These are phyloP conservation scores for Neurospora sp. DNA, from an alignment of 495 filamentous ascomycete genomes.

Conservation along the genomic window DNA sequence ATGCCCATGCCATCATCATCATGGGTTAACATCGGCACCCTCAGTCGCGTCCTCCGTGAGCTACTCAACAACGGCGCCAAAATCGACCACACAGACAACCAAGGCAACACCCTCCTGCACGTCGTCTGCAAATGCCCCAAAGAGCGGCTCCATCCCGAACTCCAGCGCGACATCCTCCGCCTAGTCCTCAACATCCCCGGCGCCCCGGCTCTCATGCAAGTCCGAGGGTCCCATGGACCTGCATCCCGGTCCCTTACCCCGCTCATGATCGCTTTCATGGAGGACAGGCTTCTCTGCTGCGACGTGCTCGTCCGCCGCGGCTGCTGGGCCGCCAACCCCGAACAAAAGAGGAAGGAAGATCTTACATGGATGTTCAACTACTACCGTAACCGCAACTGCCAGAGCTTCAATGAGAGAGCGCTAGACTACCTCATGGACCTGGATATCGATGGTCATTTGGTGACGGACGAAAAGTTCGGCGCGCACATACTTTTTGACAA, in stretches of 20 bases:
- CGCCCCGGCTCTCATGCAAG: slow-evolving; percentile 1
- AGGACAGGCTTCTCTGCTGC: slow-evolving; percentile 10
- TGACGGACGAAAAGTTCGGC: background rate
- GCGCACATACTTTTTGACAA: background rate
- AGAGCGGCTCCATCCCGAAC: background rate
- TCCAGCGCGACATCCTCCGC: slow-evolving; percentile 9
- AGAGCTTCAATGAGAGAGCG: too few species aligned
- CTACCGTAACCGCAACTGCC: background rate
- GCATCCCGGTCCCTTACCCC: slow-evolving; percentile 2
- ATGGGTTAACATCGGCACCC: background rate
- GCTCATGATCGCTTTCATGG: slow-evolving; percentile 5
- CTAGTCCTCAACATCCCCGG: slow-evolving; percentile 11
- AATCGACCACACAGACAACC: slow-evolving; percentile 7
- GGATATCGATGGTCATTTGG: slow-evolving; percentile 2
- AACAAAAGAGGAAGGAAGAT: background rate
- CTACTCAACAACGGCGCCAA: slow-evolving; percentile 13
- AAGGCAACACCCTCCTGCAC: slow-evolving; percentile 15
- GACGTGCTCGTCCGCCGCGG: slow-evolving; percentile 17
- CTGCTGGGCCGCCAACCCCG: background rate
- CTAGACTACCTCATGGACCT: slow-evolving; percentile 12
- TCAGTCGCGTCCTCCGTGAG: slow-evolving; percentile 8
- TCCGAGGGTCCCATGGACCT: slow-evolving; percentile 1
- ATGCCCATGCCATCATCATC: background rate
- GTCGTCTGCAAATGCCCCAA: slow-evolving; percentile 14
- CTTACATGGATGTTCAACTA: background rate